Evolutionary conservation across 495 filamentous ascomycete genomes (phyloP).

Genomic region (Aspergillus taichungensis): DNA sequence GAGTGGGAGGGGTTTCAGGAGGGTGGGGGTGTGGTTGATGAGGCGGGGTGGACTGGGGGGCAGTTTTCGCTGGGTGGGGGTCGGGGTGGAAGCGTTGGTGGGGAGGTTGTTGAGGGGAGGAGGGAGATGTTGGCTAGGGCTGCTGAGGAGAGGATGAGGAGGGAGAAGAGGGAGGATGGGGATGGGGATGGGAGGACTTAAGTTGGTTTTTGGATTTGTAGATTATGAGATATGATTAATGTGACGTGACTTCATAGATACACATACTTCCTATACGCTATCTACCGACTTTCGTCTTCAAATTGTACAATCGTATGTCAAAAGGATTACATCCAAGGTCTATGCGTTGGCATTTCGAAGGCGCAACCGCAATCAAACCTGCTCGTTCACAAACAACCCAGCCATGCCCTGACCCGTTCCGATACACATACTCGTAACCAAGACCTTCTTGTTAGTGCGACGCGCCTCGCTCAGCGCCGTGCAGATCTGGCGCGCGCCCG

Average conservation of each 20-base stretch:
- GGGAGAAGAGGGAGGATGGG: constrained; percentile 33
- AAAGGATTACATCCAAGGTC: too few relatives aligned
- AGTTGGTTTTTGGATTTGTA: background rate
- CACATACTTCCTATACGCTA: background rate
- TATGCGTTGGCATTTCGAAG: too few relatives aligned
- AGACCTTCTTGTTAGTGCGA: constrained; percentile 69
- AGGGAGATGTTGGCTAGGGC: constrained; percentile 69
- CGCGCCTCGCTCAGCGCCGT: constrained; percentile 77
- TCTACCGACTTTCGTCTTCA: too few relatives aligned
- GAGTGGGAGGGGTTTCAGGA: constrained; percentile 38
- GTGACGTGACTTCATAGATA: constrained; percentile 2
- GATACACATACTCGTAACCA: constrained; percentile 84
- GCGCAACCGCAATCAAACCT: constrained; percentile 27
- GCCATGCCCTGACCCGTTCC: constrained; percentile 82
- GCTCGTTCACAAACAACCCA: constrained; percentile 75
- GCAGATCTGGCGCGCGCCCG: constrained; percentile 71
- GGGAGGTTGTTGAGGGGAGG: constrained; percentile 35
- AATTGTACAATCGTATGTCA: too few relatives aligned
- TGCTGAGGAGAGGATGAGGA: constrained; percentile 63
- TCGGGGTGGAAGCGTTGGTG: constrained; percentile 12
- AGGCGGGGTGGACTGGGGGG: constrained; percentile 81
- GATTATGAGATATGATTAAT: background rate
- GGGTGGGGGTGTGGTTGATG: constrained; percentile 57
- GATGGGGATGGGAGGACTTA: constrained; percentile 16
- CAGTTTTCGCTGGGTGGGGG: constrained; percentile 67